A percentile compares a stretch with the other conserved stretches of the same genome.
These are phyloP conservation scores for Microbotryum violaceum DNA, from an alignment of 1,284 basidiomycete species.

Conservation along the genomic window DNA sequence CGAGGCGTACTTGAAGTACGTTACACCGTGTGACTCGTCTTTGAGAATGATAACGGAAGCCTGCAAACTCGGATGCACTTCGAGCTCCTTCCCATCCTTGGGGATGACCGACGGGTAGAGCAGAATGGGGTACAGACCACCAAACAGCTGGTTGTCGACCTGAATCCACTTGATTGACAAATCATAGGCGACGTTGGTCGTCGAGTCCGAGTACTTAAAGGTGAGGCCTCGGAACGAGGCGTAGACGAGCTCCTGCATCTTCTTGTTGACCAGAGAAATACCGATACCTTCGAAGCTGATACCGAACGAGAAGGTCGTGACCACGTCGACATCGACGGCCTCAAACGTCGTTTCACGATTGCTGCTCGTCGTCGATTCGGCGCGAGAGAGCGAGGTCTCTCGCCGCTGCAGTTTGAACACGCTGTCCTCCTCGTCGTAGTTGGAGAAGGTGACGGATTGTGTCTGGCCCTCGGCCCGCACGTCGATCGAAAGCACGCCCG, in stretches of 20 bases:
- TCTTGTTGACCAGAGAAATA: conserved; percentile 81
- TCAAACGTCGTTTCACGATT: conserved; percentile 67
- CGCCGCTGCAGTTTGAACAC: conserved; percentile 74
- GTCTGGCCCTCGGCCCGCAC: conserved; percentile 82
- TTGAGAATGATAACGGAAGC: conserved; percentile 82
- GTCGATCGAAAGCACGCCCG: conserved; percentile 65
- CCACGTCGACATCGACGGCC: conserved; percentile 64
- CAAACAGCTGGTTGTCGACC: conserved; percentile 96
- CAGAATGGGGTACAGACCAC: conserved; percentile 90
- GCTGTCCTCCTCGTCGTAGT: conserved; percentile 78
- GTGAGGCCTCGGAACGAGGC: conserved; percentile 70
- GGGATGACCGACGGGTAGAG: conserved; percentile 88
- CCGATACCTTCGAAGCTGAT: conserved; percentile 87
- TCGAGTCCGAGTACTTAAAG: conserved; percentile 77
- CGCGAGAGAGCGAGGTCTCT: conserved; percentile 51
- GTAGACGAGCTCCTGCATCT: conserved; percentile 85
- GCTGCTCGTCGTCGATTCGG: conserved; percentile 61
- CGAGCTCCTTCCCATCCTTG: conserved; percentile 67
- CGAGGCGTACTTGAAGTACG: conserved; percentile 95
- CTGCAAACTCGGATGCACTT: conserved; percentile 83
- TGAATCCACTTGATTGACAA: conserved; percentile 84
- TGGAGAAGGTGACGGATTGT: conserved; percentile 79
- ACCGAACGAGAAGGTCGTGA: conserved; percentile 60
- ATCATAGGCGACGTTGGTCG: conserved; percentile 70
- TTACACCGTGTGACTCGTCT: conserved; percentile 89